Percentiles rank a stretch among this genome's conserved stretches.
These are phyloP conservation scores for Pulveroboletus ravenelii DNA, from an alignment of 768 basidiomycete genomes.

Conservation along the genomic window DNA sequence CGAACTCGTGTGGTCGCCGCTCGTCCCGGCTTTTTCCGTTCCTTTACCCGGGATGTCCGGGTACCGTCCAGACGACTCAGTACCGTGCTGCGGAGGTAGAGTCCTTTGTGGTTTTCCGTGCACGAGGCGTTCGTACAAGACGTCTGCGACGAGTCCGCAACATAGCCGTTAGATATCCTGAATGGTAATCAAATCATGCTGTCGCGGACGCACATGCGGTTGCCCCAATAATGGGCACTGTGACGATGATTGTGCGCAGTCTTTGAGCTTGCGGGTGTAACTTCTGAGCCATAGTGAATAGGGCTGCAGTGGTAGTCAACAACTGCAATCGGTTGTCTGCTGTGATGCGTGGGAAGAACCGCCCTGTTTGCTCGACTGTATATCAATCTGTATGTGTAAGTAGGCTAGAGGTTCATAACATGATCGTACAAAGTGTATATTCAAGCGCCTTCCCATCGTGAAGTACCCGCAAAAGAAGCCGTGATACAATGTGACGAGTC, in stretches of 20 bases:
- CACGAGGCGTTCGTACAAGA: slow-evolving; percentile 62
- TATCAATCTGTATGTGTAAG: too few relatives aligned
- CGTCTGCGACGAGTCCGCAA: slow-evolving; percentile 36
- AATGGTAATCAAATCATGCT: neutral
- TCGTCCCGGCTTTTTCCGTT: slow-evolving; percentile 19
- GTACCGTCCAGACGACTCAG: slow-evolving; percentile 6
- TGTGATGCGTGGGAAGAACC: neutral
- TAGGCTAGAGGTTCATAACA: too few relatives aligned
- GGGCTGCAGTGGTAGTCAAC: too few relatives aligned
- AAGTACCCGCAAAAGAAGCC: neutral
- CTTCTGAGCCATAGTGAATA: slow-evolving; percentile 24
- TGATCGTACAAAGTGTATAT: too few relatives aligned
- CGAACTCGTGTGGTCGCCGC: slow-evolving; percentile 4
- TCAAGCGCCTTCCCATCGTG: neutral
- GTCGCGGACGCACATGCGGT: slow-evolving; percentile 47
- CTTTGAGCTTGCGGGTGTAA: slow-evolving; percentile 43
- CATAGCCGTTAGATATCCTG: slow-evolving; percentile 5
- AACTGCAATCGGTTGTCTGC: neutral
- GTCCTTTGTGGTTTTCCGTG: slow-evolving; percentile 46
- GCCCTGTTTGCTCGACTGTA: too few relatives aligned
- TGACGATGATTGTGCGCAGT: slow-evolving; percentile 53
- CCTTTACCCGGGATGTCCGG: slow-evolving; percentile 3
- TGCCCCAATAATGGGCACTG: slow-evolving; percentile 60
- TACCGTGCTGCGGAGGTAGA: slow-evolving; percentile 23
- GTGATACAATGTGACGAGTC: too few relatives aligned